These are phyloP conservation scores for Antrodiella citrinella DNA, from an alignment of 768 basidiomycete species.

Conservation along the genomic window DNA sequence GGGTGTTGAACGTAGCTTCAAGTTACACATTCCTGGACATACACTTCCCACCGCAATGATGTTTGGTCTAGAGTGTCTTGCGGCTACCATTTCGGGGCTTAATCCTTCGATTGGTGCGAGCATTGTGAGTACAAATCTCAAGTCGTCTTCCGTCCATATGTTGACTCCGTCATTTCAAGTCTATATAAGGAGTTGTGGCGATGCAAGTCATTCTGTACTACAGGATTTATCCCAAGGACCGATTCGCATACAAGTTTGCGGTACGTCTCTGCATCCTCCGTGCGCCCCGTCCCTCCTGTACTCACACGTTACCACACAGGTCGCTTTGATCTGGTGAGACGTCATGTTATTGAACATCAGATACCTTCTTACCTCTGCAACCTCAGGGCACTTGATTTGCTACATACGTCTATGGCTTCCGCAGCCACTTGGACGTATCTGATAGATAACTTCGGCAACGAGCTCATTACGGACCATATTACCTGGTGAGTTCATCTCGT, in stretches of 20 bases:
- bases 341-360: not conserved
- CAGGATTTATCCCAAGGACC: conserved; percentile 5
- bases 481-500: conserved; percentile 6
- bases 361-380: not conserved
- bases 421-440: conserved; percentile 9
- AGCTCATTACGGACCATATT: not conserved
- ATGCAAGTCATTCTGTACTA: conserved; percentile 12
- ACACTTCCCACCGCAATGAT: too few relatives aligned
- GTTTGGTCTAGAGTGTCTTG: too few relatives aligned
- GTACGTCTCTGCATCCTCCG: conserved; percentile 7
- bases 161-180: too few relatives aligned
- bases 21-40: too few relatives aligned
- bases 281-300: too few relatives aligned
- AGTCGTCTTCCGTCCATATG: not conserved
- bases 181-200: conserved; percentile 10
- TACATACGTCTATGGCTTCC: conserved; percentile 10
- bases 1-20: too few relatives aligned
- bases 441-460: conserved; percentile 4
- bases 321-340: conserved; percentile 1
- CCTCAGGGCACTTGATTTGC: conserved; percentile 10
- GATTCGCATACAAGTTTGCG: conserved; percentile 3
- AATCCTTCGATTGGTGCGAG: not conserved
- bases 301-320: not conserved
- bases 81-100: too few relatives aligned
- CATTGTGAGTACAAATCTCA: not conserved